Evolutionary conservation across 208 protist genomes (phyloP).

Genomic region (Crithidia mellificae): DNA sequence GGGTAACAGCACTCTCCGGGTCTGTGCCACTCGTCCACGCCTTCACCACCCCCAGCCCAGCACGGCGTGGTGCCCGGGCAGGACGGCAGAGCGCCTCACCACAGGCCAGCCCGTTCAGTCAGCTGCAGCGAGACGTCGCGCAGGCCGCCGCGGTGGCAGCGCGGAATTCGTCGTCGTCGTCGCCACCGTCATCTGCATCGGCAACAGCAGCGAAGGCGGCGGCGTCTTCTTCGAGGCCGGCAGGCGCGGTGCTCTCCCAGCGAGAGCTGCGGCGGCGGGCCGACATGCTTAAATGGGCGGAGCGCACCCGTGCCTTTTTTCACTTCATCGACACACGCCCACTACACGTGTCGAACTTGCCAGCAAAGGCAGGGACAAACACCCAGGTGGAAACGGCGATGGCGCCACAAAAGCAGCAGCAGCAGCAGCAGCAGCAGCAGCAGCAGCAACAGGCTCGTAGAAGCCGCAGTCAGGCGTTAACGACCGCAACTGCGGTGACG

Average conservation of each 20-base stretch:
- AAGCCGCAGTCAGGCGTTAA: slow-evolving; percentile 7
- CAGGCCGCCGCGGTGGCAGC: slow-evolving; percentile 1
- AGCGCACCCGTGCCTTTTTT: slow-evolving; percentile 60
- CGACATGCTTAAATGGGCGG: slow-evolving; percentile 52
- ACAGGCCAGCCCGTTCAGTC: slow-evolving; percentile 31
- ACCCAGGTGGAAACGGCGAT: not conserved
- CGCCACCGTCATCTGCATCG: not conserved
- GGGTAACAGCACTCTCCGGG: no score
- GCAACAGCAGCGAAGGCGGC: not conserved
- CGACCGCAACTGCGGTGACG: not conserved
- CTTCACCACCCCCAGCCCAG: slow-evolving; percentile 6
- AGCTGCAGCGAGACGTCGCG: slow-evolving; percentile 32
- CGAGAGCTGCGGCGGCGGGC: slow-evolving; percentile 28
- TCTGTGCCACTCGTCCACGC: no score
- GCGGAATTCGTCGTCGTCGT: not conserved
- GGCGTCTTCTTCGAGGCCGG: not conserved
- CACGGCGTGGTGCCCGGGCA: slow-evolving; percentile 4
- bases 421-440: no score
- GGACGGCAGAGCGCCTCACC: slow-evolving; percentile 5
- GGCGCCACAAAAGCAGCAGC: not conserved
- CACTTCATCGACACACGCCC: slow-evolving; percentile 60
- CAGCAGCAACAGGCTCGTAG: slow-evolving; percentile 2
- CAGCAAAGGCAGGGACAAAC: slow-evolving; percentile 8
- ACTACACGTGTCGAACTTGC: slow-evolving; percentile 40
- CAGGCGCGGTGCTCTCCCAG: slow-evolving; percentile 14